Evolutionary conservation across 2,329 filamentous ascomycete species (phyloP).

Genomic region (Penicillium hesseltinei): DNA sequence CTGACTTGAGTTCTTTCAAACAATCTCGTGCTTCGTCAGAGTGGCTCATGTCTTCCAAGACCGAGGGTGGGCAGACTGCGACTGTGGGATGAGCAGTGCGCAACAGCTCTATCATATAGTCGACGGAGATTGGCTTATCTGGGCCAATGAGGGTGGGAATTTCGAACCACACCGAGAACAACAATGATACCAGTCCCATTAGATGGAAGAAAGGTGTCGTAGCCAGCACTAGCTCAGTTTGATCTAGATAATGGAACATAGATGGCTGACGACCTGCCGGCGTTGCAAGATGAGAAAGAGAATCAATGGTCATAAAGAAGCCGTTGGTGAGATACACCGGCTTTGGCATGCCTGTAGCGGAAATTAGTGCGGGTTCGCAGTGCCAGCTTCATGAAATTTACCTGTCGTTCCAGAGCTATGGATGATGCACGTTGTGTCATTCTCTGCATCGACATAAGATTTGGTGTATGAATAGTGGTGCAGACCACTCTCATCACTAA

Average conservation of each 20-base stretch:
- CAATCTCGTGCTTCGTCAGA: constrained; percentile 16
- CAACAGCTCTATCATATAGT: constrained; percentile 22
- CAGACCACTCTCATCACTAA: constrained; percentile 8
- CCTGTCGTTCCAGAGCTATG: constrained; percentile 43
- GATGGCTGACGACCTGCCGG: constrained; percentile 18
- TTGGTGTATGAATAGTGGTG: constrained; percentile 21
- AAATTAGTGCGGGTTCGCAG: constrained; percentile 16
- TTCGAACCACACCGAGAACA: constrained; percentile 20
- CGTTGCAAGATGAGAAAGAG: constrained; percentile 3
- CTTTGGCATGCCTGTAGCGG: constrained; percentile 28
- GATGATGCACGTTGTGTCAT: constrained; percentile 28
- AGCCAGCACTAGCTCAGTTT: constrained; percentile 15
- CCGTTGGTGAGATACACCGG: constrained; percentile 31
- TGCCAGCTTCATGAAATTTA: constrained; percentile 23
- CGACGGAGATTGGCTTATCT: constrained; percentile 27
- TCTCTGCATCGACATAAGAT: constrained; percentile 24
- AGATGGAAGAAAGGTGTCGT: constrained; percentile 30
- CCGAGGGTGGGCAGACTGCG: constrained; percentile 24
- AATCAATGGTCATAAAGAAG: constrained; percentile 20
- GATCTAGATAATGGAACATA: constrained; percentile 9
- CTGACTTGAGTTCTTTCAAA: constrained; percentile 8
- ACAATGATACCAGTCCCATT: constrained; percentile 24
- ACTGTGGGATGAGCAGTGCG: constrained; percentile 16
- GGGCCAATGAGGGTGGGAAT: constrained; percentile 23
- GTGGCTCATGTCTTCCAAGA: constrained; percentile 27